These are phyloP conservation scores for Phytophthora sp. DNA, from an alignment of 352 stramenopile genomes.

Conservation along the genomic window DNA sequence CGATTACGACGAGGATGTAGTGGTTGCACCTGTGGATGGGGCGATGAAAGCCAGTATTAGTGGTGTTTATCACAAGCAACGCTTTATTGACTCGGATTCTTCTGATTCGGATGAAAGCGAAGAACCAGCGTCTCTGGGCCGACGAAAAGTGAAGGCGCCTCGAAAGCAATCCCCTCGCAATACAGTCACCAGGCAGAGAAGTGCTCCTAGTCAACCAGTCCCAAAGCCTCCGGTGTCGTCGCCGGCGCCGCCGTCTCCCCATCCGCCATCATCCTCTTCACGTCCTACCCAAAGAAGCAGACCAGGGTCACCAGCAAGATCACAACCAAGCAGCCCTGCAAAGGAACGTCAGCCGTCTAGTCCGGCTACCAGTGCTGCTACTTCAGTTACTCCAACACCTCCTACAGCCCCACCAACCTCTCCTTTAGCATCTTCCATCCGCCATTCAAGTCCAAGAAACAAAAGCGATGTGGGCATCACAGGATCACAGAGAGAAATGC, in stretches of 20 bases:
- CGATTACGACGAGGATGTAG: constrained; percentile 62
- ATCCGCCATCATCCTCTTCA: constrained; percentile 1
- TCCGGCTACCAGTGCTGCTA: not conserved
- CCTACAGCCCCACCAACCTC: not conserved
- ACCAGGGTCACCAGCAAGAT: constrained; percentile 10
- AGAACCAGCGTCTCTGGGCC: not conserved
- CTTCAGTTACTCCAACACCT: constrained; percentile 2
- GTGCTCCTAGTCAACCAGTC: not conserved
- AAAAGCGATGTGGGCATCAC: constrained; percentile 3
- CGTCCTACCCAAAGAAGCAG: constrained; percentile 13
- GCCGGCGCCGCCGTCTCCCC: not conserved
- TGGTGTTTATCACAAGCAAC: constrained; percentile 69
- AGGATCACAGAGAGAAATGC: not conserved
- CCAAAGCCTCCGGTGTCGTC: not conserved
- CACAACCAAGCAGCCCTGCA: not conserved
- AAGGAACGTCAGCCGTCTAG: not conserved
- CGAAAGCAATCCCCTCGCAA: constrained; percentile 4
- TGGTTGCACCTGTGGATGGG: constrained; percentile 38
- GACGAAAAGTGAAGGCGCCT: constrained; percentile 4
- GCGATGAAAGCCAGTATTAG: constrained; percentile 29
- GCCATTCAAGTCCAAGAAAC: constrained; percentile 4
- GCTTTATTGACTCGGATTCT: constrained; percentile 75
- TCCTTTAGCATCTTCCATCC: constrained; percentile 6
- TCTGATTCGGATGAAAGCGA: constrained; percentile 45
- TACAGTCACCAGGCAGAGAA: constrained; percentile 12